A percentile compares a stretch with the other conserved stretches of the same genome.
Conservation (phyloP, 306 rosid genomes). For the Lathyrus tuberosus region DNA sequence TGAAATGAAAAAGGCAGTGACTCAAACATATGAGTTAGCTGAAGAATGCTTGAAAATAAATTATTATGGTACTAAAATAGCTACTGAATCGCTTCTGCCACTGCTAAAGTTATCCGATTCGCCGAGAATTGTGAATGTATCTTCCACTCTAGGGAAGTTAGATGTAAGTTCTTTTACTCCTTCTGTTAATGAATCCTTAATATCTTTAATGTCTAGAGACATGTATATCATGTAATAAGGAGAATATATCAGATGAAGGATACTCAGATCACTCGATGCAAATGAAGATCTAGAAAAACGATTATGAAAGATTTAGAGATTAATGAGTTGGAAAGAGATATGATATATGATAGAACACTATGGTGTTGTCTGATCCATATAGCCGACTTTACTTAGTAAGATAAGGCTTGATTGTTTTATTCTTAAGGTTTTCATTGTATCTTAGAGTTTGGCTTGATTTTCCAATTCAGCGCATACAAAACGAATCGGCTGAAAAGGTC, state of each 20-base stretch:
- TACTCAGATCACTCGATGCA: too few relatives aligned
- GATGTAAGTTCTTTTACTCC: conserved; percentile 38
- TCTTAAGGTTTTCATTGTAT: too few relatives aligned
- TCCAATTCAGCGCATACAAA: conserved; percentile 31
- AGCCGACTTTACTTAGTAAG: too few relatives aligned
- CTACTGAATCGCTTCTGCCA: conserved; percentile 27
- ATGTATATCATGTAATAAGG: too few relatives aligned
- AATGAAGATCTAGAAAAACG: too few relatives aligned
- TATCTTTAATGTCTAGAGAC: too few relatives aligned
- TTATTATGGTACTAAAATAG: conserved; percentile 43
- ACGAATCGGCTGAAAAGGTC: conserved; percentile 46
- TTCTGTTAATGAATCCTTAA: neutral
- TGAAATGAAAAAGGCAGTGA: conserved; percentile 10
- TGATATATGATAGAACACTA: too few relatives aligned
- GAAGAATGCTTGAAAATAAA: conserved; percentile 53
- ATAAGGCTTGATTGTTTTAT: too few relatives aligned
- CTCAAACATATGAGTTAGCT: conserved; percentile 44
- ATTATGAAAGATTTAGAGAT: too few relatives aligned
- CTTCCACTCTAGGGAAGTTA: conserved; percentile 41
- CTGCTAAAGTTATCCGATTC: conserved; percentile 41
- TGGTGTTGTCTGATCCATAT: too few relatives aligned
- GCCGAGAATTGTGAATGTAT: conserved; percentile 59
- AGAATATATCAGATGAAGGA: too few relatives aligned
- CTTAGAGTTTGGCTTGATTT: neutral
- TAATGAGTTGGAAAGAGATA: too few relatives aligned